A percentile compares a stretch with the other conserved stretches of the same genome.
Conservation (phyloP, 371 early-diverging fungal genomes). For the Mucor plumbeus region DNA sequence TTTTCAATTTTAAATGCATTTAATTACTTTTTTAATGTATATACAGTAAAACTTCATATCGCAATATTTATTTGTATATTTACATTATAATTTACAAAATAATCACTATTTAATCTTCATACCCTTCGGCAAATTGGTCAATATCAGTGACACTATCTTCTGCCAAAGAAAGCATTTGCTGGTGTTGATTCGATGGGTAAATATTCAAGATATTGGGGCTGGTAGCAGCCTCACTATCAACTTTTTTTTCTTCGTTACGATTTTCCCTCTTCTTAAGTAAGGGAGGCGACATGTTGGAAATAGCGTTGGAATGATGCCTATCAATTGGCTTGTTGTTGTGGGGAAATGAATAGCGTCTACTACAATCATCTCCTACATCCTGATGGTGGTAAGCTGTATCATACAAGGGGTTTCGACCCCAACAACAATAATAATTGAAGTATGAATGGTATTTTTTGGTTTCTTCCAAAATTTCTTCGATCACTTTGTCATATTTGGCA, state of each 20-base stretch:
- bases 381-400: slow-evolving; percentile 10
- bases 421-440: slow-evolving; percentile 39
- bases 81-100: background rate
- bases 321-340: background rate
- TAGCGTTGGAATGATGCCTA: background rate
- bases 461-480: slow-evolving; percentile 24
- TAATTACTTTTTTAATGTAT: background rate
- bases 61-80: background rate
- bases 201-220: background rate
- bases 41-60: background rate
- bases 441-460: slow-evolving; percentile 31
- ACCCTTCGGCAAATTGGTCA: slow-evolving; percentile 41
- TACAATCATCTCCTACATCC: background rate
- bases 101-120: slow-evolving; percentile 19
- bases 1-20: background rate
- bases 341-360: background rate
- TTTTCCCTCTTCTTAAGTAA: background rate
- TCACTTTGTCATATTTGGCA: background rate
- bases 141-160: slow-evolving; percentile 40
- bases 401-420: slow-evolving; percentile 45
- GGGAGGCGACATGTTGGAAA: background rate
- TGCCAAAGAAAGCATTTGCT: background rate
- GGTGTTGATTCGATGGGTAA: background rate
- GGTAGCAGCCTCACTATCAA: background rate
- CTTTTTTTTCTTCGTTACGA: background rate